Conservation (phyloP, 495 filamentous ascomycete species). For the Barbatosphaeria neglecta region DNA sequence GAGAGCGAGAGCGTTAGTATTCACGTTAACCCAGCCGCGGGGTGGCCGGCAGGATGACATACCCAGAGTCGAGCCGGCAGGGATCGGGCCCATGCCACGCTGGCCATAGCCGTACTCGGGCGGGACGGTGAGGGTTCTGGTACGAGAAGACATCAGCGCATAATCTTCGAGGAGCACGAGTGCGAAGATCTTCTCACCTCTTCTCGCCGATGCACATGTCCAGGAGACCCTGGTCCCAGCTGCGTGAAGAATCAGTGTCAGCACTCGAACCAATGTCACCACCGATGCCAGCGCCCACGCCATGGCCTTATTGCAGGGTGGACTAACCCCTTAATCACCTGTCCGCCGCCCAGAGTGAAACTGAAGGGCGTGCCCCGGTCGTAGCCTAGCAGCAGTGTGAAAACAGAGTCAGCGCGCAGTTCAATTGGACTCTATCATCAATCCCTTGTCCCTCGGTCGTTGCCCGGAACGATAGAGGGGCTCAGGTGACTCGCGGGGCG, state of each 20-base stretch:
- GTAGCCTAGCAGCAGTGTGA: conserved; percentile 40
- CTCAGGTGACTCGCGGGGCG: too few relatives aligned
- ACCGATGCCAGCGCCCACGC: too few relatives aligned
- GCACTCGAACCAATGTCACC: too few relatives aligned
- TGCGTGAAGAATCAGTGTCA: conserved; percentile 12
- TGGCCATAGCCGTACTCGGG: conserved; percentile 76
- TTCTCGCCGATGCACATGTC: conserved; percentile 98
- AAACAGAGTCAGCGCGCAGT: conserved; percentile 5
- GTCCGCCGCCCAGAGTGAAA: conserved; percentile 67
- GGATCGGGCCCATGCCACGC: conserved; percentile 63
- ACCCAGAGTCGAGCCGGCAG: conserved; percentile 63
- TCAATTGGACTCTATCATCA: too few relatives aligned
- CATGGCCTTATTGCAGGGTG: too few relatives aligned
- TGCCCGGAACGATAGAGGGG: too few relatives aligned
- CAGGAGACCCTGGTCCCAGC: conserved; percentile 82
- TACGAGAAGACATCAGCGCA: conserved; percentile 4
- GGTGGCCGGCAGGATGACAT: conserved; percentile 9
- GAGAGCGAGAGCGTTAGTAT: conserved; percentile 11
- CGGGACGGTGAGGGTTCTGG: conserved; percentile 74
- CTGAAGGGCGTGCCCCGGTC: conserved; percentile 61
- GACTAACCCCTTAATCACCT: conserved; percentile 75
- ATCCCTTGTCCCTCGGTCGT: too few relatives aligned
- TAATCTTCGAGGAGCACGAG: background rate
- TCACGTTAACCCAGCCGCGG: background rate
- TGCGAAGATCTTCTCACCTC: conserved; percentile 20